These are phyloP conservation scores for Mallotus repandus DNA, from an alignment of 441 rosid species.

Conservation along the genomic window DNA sequence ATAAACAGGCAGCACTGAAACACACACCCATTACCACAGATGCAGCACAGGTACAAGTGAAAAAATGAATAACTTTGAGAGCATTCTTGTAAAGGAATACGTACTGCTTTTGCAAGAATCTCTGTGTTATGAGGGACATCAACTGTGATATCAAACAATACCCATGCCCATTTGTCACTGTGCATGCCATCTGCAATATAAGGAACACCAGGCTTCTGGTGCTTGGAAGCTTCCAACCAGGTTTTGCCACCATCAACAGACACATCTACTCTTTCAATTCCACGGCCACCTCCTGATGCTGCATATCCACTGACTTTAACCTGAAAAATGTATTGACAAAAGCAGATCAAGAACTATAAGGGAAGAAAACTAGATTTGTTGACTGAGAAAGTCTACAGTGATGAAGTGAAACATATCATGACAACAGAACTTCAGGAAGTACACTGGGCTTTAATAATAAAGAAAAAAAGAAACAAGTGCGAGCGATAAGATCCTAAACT, in stretches of 20 bases:
- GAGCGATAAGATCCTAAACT: neutral
- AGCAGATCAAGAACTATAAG: slow-evolving; percentile 1
- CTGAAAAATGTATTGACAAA: slow-evolving; percentile 38
- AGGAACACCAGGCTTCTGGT: slow-evolving; percentile 55
- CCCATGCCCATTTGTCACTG: slow-evolving; percentile 99
- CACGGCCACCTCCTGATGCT: slow-evolving; percentile 96
- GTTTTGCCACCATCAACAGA: slow-evolving; percentile 91
- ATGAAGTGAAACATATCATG: neutral
- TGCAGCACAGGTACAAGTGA: no score
- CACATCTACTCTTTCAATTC: slow-evolving; percentile 92
- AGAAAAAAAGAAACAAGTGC: neutral
- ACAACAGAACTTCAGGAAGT: neutral
- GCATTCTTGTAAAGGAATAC: slow-evolving; percentile 15
- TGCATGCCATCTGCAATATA: slow-evolving; percentile 57
- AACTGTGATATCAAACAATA: slow-evolving; percentile 72
- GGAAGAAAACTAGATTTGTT: neutral
- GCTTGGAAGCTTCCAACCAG: slow-evolving; percentile 84
- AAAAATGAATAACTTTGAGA: neutral
- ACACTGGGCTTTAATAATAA: neutral
- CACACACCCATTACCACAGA: neutral
- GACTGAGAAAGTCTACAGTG: neutral
- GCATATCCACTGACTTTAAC: slow-evolving; percentile 82
- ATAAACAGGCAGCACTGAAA: neutral
- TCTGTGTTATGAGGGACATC: slow-evolving; percentile 53
- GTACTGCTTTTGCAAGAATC: slow-evolving; percentile 93